phyloP scores from a whole-genome alignment of 2,329 filamentous ascomycete species.

The Fusarium mexicanum region DNA sequence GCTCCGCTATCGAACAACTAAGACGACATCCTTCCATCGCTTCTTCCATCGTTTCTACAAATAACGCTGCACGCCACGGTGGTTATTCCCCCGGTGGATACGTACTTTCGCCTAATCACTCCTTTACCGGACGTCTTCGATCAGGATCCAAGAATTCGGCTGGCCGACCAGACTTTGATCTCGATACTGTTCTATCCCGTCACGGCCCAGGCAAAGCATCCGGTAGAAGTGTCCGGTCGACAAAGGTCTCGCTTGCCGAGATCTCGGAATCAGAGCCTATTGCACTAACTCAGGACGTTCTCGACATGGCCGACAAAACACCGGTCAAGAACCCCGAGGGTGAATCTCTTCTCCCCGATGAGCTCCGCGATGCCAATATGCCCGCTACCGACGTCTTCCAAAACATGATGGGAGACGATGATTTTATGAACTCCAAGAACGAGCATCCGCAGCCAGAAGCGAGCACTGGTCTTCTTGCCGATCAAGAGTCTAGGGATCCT shows the following conservation, averaged over 20 bases:
- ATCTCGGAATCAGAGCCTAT: conserved; percentile 67
- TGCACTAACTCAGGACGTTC: conserved; percentile 59
- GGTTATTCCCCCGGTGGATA: conserved; percentile 76
- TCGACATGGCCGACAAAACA: conserved; percentile 63
- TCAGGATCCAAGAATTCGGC: conserved; percentile 64
- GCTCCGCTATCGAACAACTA: conserved; percentile 42
- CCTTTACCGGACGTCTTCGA: conserved; percentile 65
- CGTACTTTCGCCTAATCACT: conserved; percentile 73
- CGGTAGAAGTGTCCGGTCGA: conserved; percentile 60
- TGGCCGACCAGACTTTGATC: conserved; percentile 53
- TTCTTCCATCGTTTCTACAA: conserved; percentile 75
- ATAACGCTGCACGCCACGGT: conserved; percentile 71
- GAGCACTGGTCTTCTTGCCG: conserved; percentile 12
- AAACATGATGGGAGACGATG: conserved; percentile 46
- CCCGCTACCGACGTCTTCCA: conserved; percentile 48
- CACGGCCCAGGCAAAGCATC: conserved; percentile 66
- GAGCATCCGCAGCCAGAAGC: conserved; percentile 14
- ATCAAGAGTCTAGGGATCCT: conserved; percentile 30
- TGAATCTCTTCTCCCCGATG: conserved; percentile 49
- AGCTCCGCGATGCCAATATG: conserved; percentile 48
- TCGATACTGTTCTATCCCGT: conserved; percentile 55
- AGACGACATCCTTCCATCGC: conserved; percentile 59
- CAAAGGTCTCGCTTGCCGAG: conserved; percentile 62
- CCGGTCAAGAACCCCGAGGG: conserved; percentile 54
- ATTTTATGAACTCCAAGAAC: conserved; percentile 27